Base-by-base conservation (phyloP, 2,329 filamentous ascomycete genomes). In the Alternaria conjuncta region DNA sequence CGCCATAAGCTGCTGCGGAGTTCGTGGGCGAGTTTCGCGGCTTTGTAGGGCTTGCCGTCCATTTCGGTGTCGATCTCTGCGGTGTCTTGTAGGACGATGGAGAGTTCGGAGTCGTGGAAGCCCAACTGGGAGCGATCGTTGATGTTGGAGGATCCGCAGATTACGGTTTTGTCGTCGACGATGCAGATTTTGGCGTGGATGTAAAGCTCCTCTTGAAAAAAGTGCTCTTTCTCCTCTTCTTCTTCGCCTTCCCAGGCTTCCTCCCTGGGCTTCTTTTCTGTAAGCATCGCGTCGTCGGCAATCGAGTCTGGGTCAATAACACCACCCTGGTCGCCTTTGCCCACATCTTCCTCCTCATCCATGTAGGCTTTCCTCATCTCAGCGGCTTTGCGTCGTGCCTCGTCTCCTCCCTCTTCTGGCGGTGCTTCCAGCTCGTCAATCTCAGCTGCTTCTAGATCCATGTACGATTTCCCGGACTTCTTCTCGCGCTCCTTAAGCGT, bases 201-300 rank as follows among this genome's bases (percentile, higher is more conserved):
- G 78, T 99, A 99, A 2, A 98, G 87, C 79, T 99, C 95, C 78
- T 99, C 96, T 77, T 97, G 95, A 63, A 98, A 90, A 84, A 96
- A 96, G 76, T 96, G 93, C 57, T 91, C 87, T 61, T 94, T 91
- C 79, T 98, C 96, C 1, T 88, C 87, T 70, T 95, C 87, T 0
- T 88, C 82, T 0, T 85, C 84, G 15, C 92, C 91, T 15, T 94
- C 90, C 92, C 93, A 97, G 1, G 82, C 74, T 78, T 96, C 92
- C 10, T 92, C 89, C 4, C 85, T 86, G 73, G 88, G 80, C 85
- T 86, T 83, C 77, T 87, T 78, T 78, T 89, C 82, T 68, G 87
- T 87, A 21, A 91, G 86, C 93, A 98, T 96, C 36, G 94, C 93
- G 70, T 93, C 89, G 68, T 96, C 90, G 0, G 94, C 92, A 55